A percentile compares a stretch with the other conserved stretches of the same genome.
phyloP scores from a whole-genome alignment of 2,329 filamentous ascomycete genomes.

The Talaromyces piceae region DNA sequence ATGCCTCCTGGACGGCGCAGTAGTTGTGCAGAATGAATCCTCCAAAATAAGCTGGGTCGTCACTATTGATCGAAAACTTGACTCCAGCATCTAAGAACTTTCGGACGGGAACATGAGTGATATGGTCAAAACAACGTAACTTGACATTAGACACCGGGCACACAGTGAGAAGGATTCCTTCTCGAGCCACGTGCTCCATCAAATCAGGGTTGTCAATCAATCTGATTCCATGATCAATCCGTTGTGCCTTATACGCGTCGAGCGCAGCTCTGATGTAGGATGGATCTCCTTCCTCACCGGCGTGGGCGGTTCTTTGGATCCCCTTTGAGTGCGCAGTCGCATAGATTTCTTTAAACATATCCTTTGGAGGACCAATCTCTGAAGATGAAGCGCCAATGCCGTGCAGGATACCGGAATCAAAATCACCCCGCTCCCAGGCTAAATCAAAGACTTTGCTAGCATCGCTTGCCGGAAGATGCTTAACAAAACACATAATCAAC shows the following conservation, averaged over 20 bases:
- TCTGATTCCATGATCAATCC: conserved; percentile 69
- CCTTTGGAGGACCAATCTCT: conserved; percentile 48
- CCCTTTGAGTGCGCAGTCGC: conserved; percentile 45
- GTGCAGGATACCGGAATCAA: conserved; percentile 46
- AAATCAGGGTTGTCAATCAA: conserved; percentile 54
- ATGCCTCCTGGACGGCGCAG: conserved; percentile 66
- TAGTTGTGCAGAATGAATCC: conserved; percentile 70
- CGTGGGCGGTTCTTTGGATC: conserved; percentile 62
- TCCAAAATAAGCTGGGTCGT: conserved; percentile 70
- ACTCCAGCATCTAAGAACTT: conserved; percentile 57
- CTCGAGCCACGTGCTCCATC: conserved; percentile 49
- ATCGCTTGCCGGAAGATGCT: conserved; percentile 58
- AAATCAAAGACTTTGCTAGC: conserved; percentile 39
- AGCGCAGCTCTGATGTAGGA: conserved; percentile 59
- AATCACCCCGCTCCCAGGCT: conserved; percentile 33
- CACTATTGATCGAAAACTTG: conserved; percentile 64
- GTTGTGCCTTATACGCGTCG: conserved; percentile 51
- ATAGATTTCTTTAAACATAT: conserved; percentile 57
- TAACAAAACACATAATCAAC: conserved; percentile 65
- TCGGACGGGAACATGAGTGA: conserved; percentile 54
- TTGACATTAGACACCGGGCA: conserved; percentile 69
- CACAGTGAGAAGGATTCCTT: conserved; percentile 57
- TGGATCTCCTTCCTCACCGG: conserved; percentile 66
- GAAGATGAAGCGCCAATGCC: conserved; percentile 65
- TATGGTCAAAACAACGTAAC: conserved; percentile 47